phyloP scores from a whole-genome alignment of 2,329 filamentous ascomycete species.

The Fusarium sp. region DNA sequence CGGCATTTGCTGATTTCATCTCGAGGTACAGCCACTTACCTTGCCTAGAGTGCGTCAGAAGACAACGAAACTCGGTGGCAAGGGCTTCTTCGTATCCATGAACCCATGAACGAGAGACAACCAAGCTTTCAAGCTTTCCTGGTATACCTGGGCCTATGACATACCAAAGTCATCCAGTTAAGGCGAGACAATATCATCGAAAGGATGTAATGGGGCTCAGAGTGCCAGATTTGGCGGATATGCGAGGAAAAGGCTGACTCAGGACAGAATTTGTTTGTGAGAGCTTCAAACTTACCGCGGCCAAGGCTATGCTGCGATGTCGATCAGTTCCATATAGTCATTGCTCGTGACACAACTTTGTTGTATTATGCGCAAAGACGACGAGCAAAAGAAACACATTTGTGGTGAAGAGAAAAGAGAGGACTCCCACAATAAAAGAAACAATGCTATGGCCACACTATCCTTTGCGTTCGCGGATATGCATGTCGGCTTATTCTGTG shows the following conservation, averaged over 20 bases:
- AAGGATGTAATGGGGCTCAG: not conserved
- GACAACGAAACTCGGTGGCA: not conserved
- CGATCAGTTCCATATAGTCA: not conserved
- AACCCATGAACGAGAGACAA: not conserved
- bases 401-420: not conserved
- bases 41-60: constrained; percentile 17
- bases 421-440: not conserved
- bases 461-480: not conserved
- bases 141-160: not conserved
- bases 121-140: not conserved
- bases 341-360: not conserved
- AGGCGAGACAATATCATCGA: not conserved
- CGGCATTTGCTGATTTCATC: constrained; percentile 1
- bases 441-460: not conserved
- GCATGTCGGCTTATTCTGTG: not conserved
- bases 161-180: not conserved
- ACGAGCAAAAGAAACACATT: not conserved
- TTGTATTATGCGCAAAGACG: not conserved
- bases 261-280: not conserved
- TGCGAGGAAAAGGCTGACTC: not conserved
- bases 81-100: not conserved
- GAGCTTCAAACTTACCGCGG: not conserved
- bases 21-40: not conserved
- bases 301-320: not conserved
- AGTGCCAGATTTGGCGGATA: not conserved